phyloP scores from a whole-genome alignment of 2,329 filamentous ascomycete species.

The Colletotrichum sp. region DNA sequence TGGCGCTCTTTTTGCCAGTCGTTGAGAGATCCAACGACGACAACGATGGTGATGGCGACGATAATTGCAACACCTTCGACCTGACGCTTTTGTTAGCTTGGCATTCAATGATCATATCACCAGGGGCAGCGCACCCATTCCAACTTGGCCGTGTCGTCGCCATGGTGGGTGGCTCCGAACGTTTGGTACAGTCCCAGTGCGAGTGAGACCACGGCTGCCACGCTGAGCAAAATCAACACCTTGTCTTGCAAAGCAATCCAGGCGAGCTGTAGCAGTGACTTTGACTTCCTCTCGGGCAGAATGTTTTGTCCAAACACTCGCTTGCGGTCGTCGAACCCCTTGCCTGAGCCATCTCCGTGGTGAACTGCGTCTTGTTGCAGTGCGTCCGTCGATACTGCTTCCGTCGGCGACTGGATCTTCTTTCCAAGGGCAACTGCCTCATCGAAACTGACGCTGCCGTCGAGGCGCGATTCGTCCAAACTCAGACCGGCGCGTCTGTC shows the following conservation, averaged over 20 bases:
- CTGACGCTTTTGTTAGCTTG: constrained; percentile 49
- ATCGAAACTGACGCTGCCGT: constrained; percentile 50
- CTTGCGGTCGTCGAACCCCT: constrained; percentile 52
- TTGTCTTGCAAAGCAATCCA: constrained; percentile 88
- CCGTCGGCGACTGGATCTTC: constrained; percentile 29
- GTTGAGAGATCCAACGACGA: constrained; percentile 77
- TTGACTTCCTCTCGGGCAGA: constrained; percentile 71
- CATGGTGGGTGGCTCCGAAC: constrained; percentile 56
- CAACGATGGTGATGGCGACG: constrained; percentile 78
- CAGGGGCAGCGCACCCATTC: constrained; percentile 42
- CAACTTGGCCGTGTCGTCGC: constrained; percentile 58
- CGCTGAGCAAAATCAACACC: constrained; percentile 73
- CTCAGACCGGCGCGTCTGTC: constrained; percentile 53
- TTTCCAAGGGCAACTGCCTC: constrained; percentile 49
- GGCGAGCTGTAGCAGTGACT: constrained; percentile 71
- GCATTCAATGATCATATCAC: neutral
- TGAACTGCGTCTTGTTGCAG: constrained; percentile 15
- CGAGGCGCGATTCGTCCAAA: constrained; percentile 51
- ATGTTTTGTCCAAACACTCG: constrained; percentile 66
- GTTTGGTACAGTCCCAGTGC: constrained; percentile 78
- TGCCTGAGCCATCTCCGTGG: constrained; percentile 1
- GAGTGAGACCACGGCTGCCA: constrained; percentile 74
- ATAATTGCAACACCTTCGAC: constrained; percentile 83
- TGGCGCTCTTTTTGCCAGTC: constrained; percentile 85
- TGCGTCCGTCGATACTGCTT: constrained; percentile 23